These are phyloP conservation scores for Phaeosphaeria sp. DNA, from an alignment of 2,329 filamentous ascomycete genomes.

Conservation along the genomic window DNA sequence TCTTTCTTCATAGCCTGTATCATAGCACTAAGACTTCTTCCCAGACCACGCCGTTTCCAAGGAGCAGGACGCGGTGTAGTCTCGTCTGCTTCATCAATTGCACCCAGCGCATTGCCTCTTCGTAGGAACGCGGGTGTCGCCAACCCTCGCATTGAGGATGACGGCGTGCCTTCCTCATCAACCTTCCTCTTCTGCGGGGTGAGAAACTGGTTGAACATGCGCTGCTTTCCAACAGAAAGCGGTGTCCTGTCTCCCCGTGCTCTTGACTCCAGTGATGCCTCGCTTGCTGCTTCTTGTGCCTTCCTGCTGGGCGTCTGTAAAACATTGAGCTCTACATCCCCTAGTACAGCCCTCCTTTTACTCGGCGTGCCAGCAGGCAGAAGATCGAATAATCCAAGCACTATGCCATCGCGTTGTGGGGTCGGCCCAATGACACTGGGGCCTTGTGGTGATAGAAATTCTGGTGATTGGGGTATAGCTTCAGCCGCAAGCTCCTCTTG, in stretches of 20 bases:
- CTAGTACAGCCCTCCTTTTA: slow-evolving; percentile 39
- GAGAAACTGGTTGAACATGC: slow-evolving; percentile 67
- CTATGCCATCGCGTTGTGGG: slow-evolving; percentile 78
- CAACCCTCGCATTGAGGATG: slow-evolving; percentile 53
- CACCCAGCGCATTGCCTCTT: slow-evolving; percentile 58
- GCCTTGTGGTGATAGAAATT: slow-evolving; percentile 39
- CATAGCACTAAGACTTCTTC: slow-evolving; percentile 75
- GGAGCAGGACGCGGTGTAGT: slow-evolving; percentile 44
- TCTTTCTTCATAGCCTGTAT: slow-evolving; percentile 73
- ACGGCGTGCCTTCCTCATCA: slow-evolving; percentile 48
- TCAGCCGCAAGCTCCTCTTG: slow-evolving; percentile 25
- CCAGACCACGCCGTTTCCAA: slow-evolving; percentile 58
- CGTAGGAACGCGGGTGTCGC: slow-evolving; percentile 76
- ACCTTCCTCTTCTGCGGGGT: slow-evolving; percentile 62
- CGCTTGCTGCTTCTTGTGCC: slow-evolving; percentile 28
- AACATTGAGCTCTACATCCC: slow-evolving; percentile 40
- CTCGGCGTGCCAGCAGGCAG: slow-evolving; percentile 61
- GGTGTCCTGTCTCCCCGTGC: slow-evolving; percentile 54
- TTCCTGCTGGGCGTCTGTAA: slow-evolving; percentile 50
- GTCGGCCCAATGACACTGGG: slow-evolving; percentile 70
- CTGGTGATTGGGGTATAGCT: slow-evolving; percentile 13
- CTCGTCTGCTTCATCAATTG: slow-evolving; percentile 63
- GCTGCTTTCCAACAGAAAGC: slow-evolving; percentile 64
- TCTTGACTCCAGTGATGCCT: slow-evolving; percentile 35
- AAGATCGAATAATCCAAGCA: slow-evolving; percentile 79